A percentile compares a stretch with the other conserved stretches of the same genome.
phyloP scores from a whole-genome alignment of 2,329 filamentous ascomycete genomes.

The Aspergillus japonicus region DNA sequence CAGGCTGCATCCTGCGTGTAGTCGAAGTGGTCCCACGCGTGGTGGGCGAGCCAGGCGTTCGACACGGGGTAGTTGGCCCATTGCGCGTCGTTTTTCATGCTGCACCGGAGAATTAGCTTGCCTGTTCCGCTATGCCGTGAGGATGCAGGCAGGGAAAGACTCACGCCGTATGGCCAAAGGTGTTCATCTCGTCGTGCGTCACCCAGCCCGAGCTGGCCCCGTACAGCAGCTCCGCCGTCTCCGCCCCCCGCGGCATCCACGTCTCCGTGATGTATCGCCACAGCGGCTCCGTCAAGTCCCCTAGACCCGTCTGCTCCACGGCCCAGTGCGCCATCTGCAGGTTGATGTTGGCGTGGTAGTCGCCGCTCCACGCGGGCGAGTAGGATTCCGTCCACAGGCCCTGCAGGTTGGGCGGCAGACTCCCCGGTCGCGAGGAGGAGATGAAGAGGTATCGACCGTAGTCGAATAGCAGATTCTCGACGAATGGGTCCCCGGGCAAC shows the following conservation, averaged over 20 bases:
- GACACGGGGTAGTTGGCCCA: slow-evolving; percentile 43
- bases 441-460: slow-evolving; percentile 56
- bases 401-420: slow-evolving; percentile 57
- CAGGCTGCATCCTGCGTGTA: slow-evolving; percentile 52
- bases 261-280: slow-evolving; percentile 56
- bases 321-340: slow-evolving; percentile 63
- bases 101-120: neutral
- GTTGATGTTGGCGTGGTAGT: slow-evolving; percentile 62
- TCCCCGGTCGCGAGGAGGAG: slow-evolving; percentile 51
- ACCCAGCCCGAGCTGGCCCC: slow-evolving; percentile 54
- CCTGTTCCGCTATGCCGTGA: too few species aligned
- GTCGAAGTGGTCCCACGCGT: slow-evolving; percentile 58
- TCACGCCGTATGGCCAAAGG: slow-evolving; percentile 55
- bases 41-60: slow-evolving; percentile 60
- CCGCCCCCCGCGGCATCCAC: slow-evolving; percentile 54
- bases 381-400: slow-evolving; percentile 55
- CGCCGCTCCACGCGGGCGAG: slow-evolving; percentile 51
- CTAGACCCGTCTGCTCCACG: slow-evolving; percentile 54
- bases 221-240: slow-evolving; percentile 56
- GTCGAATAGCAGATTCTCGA: slow-evolving; percentile 55
- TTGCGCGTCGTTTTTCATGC: slow-evolving; percentile 46
- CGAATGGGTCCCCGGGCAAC: slow-evolving; percentile 47
- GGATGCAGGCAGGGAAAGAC: neutral
- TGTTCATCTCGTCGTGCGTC: slow-evolving; percentile 58
- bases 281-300: slow-evolving; percentile 44